Base-by-base conservation (phyloP, 371 early-diverging fungal genomes). In the Mortierella sp. region DNA sequence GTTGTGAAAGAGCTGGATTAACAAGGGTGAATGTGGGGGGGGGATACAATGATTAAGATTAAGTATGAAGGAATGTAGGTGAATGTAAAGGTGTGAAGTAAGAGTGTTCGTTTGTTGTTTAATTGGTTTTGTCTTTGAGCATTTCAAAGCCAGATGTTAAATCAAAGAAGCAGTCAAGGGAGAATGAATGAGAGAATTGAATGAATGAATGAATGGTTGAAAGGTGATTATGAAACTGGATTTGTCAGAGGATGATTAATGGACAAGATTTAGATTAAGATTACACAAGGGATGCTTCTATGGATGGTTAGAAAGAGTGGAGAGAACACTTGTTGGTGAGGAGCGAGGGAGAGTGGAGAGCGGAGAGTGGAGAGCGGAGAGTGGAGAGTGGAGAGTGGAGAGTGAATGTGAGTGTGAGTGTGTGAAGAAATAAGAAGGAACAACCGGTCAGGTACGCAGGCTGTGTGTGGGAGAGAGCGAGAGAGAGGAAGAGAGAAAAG, bases 61-160 rank as follows among this genome's bases (percentile, higher is more conserved):
- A 9, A 37, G 37, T 20, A 60, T 1, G 20, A 37, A 5, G 14
- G 22, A 37, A 37, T n/a, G 24, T 0, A 24, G 5, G 14, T 22
- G 10, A 11, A 40, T 40, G 43, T 11, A 9, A 14, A 40, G 43
- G 43, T 40, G 43, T 40, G 43, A 40, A 14, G 43, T 11, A 49
- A 4, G 49, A 43, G 14, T 5, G 10, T 3, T 47, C 18, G 47
- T 16, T 47, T 47, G 47, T 47, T 47, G 47, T 47, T 47, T 47
- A 47, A 47, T 47, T 16, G 47, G 16, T 47, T 11, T 47, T 47
- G 47, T 47, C 47, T 47, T 47, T 47, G 18, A 47, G 14, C 47
- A 47, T 47, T 54, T 54, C 26, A 54, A 54, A 54, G 54, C 5
- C 54, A 54, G 54, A n/a, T n/a, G n/a, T n/a, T n/a, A 51, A 20